These are phyloP conservation scores for Amanita jacksonii DNA, from an alignment of 768 basidiomycete genomes.

Conservation along the genomic window DNA sequence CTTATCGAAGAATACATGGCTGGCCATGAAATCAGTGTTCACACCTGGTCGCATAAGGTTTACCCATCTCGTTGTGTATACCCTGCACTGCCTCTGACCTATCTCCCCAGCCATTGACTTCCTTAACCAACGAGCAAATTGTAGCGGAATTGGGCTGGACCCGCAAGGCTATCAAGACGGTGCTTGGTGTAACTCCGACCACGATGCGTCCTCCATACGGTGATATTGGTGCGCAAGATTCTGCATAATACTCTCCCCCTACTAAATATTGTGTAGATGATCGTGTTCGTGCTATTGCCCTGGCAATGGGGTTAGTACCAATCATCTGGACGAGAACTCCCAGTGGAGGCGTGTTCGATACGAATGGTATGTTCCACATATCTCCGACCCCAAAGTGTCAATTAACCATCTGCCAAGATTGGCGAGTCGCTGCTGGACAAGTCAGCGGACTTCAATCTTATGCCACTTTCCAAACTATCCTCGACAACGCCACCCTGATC, in stretches of 20 bases:
- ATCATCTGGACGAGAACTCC: conserved; percentile 81
- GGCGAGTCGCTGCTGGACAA: conserved; percentile 76
- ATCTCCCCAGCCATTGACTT: conserved; percentile 43
- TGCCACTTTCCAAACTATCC: conserved; percentile 63
- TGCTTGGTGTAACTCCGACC: conserved; percentile 68
- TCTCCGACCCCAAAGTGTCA: background rate
- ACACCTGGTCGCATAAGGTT: conserved; percentile 86
- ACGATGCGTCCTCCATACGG: conserved; percentile 78
- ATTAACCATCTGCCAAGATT: conserved; percentile 38
- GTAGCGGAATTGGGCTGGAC: conserved; percentile 95
- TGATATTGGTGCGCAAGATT: conserved; percentile 47
- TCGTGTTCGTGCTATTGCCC: conserved; percentile 82
- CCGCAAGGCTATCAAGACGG: conserved; percentile 69
- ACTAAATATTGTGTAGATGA: conserved; percentile 44
- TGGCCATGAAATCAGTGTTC: conserved; percentile 75
- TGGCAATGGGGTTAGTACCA: conserved; percentile 88
- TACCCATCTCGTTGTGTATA: background rate
- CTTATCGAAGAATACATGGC: conserved; percentile 74
- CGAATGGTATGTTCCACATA: conserved; percentile 43
- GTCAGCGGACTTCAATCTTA: conserved; percentile 58
- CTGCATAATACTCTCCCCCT: background rate
- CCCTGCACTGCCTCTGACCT: conserved; percentile 6
- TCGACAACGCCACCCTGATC: conserved; percentile 54
- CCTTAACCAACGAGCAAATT: conserved; percentile 69
- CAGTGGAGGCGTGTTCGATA: conserved; percentile 50